A percentile compares a stretch with the other conserved stretches of the same genome.
These are phyloP conservation scores for Colletotrichum sansevieriae DNA, from an alignment of 2,329 filamentous ascomycete species.

Conservation along the genomic window DNA sequence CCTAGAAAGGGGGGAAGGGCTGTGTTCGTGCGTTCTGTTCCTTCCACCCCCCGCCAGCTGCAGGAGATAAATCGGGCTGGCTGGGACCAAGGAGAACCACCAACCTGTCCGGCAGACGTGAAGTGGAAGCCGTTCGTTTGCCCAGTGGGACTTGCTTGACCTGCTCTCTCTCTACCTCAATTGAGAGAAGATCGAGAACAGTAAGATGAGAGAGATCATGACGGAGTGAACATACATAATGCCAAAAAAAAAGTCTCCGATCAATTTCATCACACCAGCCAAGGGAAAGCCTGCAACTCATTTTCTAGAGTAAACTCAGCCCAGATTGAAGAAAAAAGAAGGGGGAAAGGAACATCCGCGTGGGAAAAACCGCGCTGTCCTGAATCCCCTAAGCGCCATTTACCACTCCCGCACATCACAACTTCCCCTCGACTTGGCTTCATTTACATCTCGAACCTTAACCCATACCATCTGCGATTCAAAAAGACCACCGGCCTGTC, in stretches of 20 bases:
- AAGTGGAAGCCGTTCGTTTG: not conserved
- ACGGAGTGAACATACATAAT: not conserved
- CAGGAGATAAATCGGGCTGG: constrained; percentile 19
- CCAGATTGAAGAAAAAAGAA: no score
- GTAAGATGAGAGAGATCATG: not conserved
- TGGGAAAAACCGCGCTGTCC: not conserved
- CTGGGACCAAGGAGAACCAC: not conserved
- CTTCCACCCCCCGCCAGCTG: no score
- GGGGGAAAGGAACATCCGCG: no score
- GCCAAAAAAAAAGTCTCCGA: not conserved
- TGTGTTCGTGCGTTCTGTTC: not conserved
- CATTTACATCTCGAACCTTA: not conserved
- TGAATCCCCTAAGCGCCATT: constrained; percentile 5
- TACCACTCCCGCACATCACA: constrained; percentile 12
- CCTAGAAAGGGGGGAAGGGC: constrained; percentile 22
- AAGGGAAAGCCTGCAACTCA: not conserved
- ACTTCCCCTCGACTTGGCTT: constrained; percentile 18
- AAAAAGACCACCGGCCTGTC: not conserved
- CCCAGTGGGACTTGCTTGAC: no score
- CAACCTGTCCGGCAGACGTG: not conserved
- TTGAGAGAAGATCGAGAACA: not conserved
- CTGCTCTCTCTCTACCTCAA: no score
- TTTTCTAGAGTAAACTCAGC: no score
- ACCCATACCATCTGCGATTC: not conserved
- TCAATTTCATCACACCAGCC: no score